Conservation (phyloP, 176 grass and related monocot species). For the Carex parvula region DNA sequence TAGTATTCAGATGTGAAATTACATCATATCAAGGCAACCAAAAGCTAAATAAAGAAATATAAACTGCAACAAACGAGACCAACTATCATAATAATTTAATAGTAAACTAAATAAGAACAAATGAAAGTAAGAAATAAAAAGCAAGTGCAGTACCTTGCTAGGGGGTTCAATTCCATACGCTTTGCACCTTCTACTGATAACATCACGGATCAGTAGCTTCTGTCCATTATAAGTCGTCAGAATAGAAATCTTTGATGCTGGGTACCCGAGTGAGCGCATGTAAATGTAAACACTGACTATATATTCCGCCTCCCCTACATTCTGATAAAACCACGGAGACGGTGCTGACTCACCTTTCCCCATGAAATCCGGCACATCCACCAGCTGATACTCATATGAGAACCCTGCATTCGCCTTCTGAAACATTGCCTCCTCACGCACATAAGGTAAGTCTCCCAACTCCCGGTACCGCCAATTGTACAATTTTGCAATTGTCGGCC, state of each 20-base stretch:
- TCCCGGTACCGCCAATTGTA: slow-evolving; percentile 99
- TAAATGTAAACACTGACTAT: slow-evolving; percentile 97
- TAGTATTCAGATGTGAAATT: slow-evolving; percentile 19
- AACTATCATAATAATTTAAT: neutral
- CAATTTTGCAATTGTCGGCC: slow-evolving; percentile 77
- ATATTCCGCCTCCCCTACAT: slow-evolving; percentile 96
- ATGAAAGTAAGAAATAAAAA: slow-evolving; percentile 18
- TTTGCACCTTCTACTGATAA: slow-evolving; percentile 85
- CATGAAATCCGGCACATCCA: slow-evolving; percentile 91
- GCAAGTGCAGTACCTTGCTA: slow-evolving; percentile 56
- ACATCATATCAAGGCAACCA: slow-evolving; percentile 15
- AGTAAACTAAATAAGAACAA: slow-evolving; percentile 13
- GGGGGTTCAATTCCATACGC: slow-evolving; percentile 78
- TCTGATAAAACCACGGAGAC: slow-evolving; percentile 99
- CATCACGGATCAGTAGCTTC: slow-evolving; percentile 97
- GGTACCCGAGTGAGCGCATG: slow-evolving; percentile 89
- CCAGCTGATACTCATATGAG: slow-evolving; percentile 88
- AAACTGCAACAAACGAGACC: neutral
- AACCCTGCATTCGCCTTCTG: slow-evolving; percentile 94
- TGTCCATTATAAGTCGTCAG: slow-evolving; percentile 98
- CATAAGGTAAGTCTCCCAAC: slow-evolving; percentile 82
- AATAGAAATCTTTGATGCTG: slow-evolving; percentile 89
- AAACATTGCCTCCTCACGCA: slow-evolving; percentile 73
- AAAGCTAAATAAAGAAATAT: neutral
- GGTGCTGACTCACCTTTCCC: slow-evolving; percentile 85